Evolutionary conservation across 176 grass and related monocot genomes (phyloP), one percentile per base, ranked within the genome.

Genomic region (Carex parvula): DNA sequence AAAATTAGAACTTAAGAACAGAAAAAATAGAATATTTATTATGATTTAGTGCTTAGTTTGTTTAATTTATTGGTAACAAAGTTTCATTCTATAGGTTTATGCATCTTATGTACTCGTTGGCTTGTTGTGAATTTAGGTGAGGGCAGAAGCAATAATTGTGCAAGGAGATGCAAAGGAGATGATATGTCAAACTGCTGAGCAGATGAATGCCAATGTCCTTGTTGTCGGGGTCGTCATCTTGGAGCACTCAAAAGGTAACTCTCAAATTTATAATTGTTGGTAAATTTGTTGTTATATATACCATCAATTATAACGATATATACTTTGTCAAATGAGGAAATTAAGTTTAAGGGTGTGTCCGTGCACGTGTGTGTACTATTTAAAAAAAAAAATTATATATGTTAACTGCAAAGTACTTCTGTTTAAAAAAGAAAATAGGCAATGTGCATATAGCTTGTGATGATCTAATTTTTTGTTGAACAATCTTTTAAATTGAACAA

Each of bases 151-250:
- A 16, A 5, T 30, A 24, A 3, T 72, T 20, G 39, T 85, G 83
- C 55, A 77, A 76, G 85, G 65, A 58, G 77, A 80, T 71, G 85
- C 83, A 54, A 59, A 83, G 85, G 90, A 86, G 81, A 86, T 79
- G 84, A 70, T 92, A 59, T 92, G 90, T 80, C 69, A 84, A 32
- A 60, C 77, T 60, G 81, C 88, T 2, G 84, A 79, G 29, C 82
- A 87, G 81, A 82, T 84, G 58, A 81, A 78, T 53, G 87, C 82
- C 5, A 82, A 84, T 32, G 59, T 92, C 68, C 81, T 92, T n/a
- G 85, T 89, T 33, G 77, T 92, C 8, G 90, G 90, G 89, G 85
- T 79, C 87, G 86, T 64, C 84, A 88, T 37, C 81, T 84, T 70
- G 85, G 90, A 50, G 70, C 81, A 54, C 29, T 92, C 44, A 85